Evolutionary conservation across 306 rosid genomes (phyloP).

Genomic region (Psophocarpus tetragonolobus): DNA sequence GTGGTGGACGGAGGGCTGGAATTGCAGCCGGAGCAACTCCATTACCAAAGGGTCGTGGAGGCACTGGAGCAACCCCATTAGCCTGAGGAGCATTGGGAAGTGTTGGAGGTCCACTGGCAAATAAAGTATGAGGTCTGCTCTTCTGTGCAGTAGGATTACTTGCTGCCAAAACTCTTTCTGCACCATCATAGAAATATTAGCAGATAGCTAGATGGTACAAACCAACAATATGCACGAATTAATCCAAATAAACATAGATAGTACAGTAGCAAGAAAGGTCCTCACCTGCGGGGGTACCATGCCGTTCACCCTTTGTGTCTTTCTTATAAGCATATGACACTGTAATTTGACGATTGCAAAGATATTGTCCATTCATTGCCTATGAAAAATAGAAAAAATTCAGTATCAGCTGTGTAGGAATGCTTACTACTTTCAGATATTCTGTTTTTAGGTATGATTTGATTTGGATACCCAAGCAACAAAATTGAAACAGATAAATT

Average conservation of each 20-base stretch:
- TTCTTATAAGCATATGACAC: constrained; percentile 98
- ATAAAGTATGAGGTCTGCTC: constrained; percentile 94
- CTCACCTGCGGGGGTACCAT: constrained; percentile 97
- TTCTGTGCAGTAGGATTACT: constrained; percentile 82
- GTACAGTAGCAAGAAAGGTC: constrained; percentile 20
- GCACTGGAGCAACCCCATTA: constrained; percentile 62
- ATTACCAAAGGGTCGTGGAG: constrained; percentile 85
- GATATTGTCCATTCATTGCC: constrained; percentile 99
- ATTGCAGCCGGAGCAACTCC: constrained; percentile 66
- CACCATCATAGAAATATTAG: constrained; percentile 28
- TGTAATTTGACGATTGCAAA: constrained; percentile 97
- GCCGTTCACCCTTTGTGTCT: constrained; percentile 98
- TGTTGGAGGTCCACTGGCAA: constrained; percentile 94
- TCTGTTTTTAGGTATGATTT: not conserved
- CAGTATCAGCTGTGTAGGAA: not conserved
- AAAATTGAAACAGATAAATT: not conserved
- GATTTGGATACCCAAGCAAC: not conserved
- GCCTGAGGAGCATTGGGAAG: constrained; percentile 67
- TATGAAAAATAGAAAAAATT: constrained; percentile 32
- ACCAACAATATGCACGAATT: not conserved
- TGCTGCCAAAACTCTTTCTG: constrained; percentile 98
- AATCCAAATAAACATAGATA: not conserved
- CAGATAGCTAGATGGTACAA: not conserved
- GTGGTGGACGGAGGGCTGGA: constrained; percentile 73
- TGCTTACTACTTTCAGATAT: not conserved